Conservation (phyloP, 345 rosid genomes). For the Garcia nutans region DNA sequence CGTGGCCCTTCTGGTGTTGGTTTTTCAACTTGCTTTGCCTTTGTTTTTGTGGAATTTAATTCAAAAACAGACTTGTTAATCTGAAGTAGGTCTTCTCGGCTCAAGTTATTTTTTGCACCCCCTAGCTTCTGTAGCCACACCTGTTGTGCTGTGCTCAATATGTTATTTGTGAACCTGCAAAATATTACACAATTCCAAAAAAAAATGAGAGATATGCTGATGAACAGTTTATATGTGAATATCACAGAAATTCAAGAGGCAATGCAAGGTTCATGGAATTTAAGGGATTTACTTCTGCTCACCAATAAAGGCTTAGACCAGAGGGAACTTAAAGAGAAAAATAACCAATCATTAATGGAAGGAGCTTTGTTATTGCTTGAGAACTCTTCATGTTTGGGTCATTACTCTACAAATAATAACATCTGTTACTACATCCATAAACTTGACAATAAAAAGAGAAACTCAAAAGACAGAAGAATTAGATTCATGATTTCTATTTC, state of each 20-base stretch:
- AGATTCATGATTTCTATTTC: not conserved
- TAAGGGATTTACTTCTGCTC: constrained; percentile 33
- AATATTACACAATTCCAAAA: constrained; percentile 13
- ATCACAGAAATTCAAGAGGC: constrained; percentile 1
- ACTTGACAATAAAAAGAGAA: too few relatives aligned
- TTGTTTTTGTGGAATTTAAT: constrained; percentile 31
- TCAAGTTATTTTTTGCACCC: constrained; percentile 61
- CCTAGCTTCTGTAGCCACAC: constrained; percentile 93
- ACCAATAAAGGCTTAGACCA: constrained; percentile 97
- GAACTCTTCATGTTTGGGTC: constrained; percentile 90
- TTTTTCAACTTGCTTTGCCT: constrained; percentile 37
- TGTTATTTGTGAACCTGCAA: constrained; percentile 87
- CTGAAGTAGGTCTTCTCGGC: constrained; percentile 39
- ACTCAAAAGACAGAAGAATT: too few relatives aligned
- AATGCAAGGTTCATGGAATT: not conserved
- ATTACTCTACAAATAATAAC: constrained; percentile 47
- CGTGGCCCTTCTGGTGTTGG: constrained; percentile 51
- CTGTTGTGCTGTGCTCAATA: constrained; percentile 84
- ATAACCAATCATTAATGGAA: constrained; percentile 89
- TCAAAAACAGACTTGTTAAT: constrained; percentile 46
- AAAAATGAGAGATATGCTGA: not conserved
- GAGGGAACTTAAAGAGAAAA: constrained; percentile 98
- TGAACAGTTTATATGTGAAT: constrained; percentile 1
- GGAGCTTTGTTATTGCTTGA: constrained; percentile 76
- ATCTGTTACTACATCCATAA: not conserved